Conservation (phyloP, 169 alveolate species). For the Eimeria necatrix region DNA sequence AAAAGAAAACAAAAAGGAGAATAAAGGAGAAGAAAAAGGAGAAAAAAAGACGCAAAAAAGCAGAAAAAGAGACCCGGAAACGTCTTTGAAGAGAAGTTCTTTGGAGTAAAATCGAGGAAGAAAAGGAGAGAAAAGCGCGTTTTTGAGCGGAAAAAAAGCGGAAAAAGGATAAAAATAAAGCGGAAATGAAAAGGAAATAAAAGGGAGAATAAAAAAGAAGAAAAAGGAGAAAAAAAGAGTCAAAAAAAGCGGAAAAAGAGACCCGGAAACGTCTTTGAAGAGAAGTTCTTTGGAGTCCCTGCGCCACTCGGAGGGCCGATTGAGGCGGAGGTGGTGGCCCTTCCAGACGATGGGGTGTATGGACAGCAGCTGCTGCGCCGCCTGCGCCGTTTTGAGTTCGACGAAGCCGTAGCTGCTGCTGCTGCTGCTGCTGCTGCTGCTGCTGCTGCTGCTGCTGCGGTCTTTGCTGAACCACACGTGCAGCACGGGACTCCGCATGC, state of each 20-base stretch:
- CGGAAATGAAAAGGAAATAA: background rate
- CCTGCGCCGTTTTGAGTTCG: conserved; percentile 78
- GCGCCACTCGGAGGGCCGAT: conserved; percentile 80
- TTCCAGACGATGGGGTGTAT: conserved; percentile 74
- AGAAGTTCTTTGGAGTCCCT: background rate
- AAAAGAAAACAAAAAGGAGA: no score
- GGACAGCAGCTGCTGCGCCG: conserved; percentile 69
- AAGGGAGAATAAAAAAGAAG: background rate
- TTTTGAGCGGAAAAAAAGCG: no score
- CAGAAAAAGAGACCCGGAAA: no score
- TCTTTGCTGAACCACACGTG: conserved; percentile 80
- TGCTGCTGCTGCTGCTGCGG: no score
- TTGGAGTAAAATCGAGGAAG: no score
- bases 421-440: no score
- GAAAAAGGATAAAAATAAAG: no score
- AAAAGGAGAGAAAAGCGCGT: no score
- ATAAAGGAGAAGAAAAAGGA: no score
- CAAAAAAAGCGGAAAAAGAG: background rate
- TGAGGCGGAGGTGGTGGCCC: conserved; percentile 68
- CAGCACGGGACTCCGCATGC: conserved; percentile 62
- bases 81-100: no score
- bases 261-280: conserved; percentile 52
- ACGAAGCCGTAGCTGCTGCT: conserved; percentile 79
- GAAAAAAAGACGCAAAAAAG: no score
- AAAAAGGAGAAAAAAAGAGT: no score